Evolutionary conservation across 331 rosid species (phyloP).

Genomic region (Stylosanthes scabra): DNA sequence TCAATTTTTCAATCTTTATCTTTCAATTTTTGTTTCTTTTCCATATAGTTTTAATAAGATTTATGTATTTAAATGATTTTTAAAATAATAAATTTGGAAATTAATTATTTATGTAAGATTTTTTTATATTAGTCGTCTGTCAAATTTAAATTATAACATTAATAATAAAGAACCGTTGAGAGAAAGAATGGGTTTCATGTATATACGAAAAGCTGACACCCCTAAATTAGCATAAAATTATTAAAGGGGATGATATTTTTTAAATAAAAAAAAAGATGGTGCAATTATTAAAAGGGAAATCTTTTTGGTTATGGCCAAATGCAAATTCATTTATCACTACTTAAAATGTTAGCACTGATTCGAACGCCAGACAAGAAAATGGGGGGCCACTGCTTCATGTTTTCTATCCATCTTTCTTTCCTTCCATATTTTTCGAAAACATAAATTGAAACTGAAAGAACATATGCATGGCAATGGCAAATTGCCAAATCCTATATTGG

Average conservation of each 20-base stretch:
- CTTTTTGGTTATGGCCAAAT: constrained; percentile 29
- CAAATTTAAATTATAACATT: too few relatives aligned
- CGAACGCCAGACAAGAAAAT: background rate
- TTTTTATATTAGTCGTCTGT: too few relatives aligned
- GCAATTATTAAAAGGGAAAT: background rate
- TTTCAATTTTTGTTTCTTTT: too few relatives aligned
- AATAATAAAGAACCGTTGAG: too few relatives aligned
- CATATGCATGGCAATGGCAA: too few relatives aligned
- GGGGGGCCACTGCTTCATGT: constrained; percentile 13
- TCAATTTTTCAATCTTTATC: too few relatives aligned
- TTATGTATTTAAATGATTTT: too few relatives aligned
- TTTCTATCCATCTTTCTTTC: constrained; percentile 17
- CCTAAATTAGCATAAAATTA: constrained; percentile 23
- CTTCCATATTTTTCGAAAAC: constrained; percentile 28
- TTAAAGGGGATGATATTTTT: background rate
- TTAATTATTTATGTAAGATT: too few relatives aligned
- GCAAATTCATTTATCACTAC: constrained; percentile 4
- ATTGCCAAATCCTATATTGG: too few relatives aligned
- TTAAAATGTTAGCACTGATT: constrained; percentile 4
- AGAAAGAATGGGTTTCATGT: constrained; percentile 12
- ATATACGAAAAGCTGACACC: constrained; percentile 35
- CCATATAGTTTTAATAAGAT: too few relatives aligned
- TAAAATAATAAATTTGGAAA: too few relatives aligned
- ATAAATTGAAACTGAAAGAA: constrained; percentile 8
- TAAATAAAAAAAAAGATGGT: constrained; percentile 15